A percentile compares a stretch with the other conserved stretches of the same genome.
These are phyloP conservation scores for Inga oerstediana DNA, from an alignment of 306 rosid species.

Conservation along the genomic window DNA sequence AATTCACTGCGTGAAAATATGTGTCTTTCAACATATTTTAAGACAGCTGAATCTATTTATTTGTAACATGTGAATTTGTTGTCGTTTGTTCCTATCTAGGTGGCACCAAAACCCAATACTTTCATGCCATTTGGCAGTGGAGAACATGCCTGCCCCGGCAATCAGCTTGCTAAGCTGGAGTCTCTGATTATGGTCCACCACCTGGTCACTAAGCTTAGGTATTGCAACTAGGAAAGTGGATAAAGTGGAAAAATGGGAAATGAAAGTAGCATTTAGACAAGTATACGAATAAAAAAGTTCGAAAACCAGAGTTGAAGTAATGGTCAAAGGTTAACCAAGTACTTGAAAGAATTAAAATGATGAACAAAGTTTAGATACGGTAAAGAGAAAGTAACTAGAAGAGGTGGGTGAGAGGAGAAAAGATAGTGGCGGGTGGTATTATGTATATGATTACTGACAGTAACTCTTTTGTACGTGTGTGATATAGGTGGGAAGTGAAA, in stretches of 20 bases:
- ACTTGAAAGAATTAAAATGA: constrained; percentile 20
- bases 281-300: neutral
- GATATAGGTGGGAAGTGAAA: constrained; percentile 79
- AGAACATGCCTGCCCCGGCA: constrained; percentile 93
- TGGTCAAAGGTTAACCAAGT: neutral
- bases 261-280: neutral
- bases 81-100: constrained; percentile 40
- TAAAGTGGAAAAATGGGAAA: neutral
- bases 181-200: constrained; percentile 79
- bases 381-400: neutral
- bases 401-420: constrained; percentile 11
- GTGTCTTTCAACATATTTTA: constrained; percentile 4
- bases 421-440: neutral
- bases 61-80: neutral
- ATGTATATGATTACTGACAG: constrained; percentile 18
- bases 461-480: constrained; percentile 28
- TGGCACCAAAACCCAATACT: constrained; percentile 84
- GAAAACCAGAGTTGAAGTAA: neutral
- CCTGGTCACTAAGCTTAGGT: constrained; percentile 87
- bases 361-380: neutral
- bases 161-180: constrained; percentile 95
- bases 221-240: constrained; percentile 13
- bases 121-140: constrained; percentile 96
- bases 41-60: neutral
- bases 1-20: neutral